These are phyloP conservation scores for Solanum hybrid DNA, from an alignment of 305 asterid species.

Conservation along the genomic window DNA sequence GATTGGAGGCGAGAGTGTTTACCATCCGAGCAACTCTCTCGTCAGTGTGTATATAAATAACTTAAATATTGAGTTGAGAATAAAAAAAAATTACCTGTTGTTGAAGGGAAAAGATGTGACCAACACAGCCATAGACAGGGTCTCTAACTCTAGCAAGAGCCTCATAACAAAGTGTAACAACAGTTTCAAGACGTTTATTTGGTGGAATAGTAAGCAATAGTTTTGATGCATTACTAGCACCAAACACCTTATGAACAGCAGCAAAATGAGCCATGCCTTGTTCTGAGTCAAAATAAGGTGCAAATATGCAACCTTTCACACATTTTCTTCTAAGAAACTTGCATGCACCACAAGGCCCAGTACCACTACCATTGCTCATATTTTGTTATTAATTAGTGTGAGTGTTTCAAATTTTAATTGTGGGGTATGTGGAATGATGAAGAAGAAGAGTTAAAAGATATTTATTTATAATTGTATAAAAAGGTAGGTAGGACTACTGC, in stretches of 20 bases:
- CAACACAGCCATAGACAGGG: constrained; percentile 89
- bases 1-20: not conserved
- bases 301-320: constrained; percentile 60
- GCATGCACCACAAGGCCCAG: constrained; percentile 83
- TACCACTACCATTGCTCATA: constrained; percentile 10
- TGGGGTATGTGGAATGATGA: constrained; percentile 1
- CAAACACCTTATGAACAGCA: constrained; percentile 86
- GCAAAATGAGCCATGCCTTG: constrained; percentile 83
- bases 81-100: constrained; percentile 50
- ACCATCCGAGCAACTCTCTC: not conserved
- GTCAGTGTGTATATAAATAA: too few species aligned
- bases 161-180: constrained; percentile 72
- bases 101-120: constrained; percentile 63
- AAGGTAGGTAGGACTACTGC: constrained; percentile 1
- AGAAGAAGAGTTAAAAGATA: not conserved
- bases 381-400: not conserved
- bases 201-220: constrained; percentile 54
- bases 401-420: not conserved
- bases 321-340: constrained; percentile 90
- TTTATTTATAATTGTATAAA: not conserved
- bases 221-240: constrained; percentile 85
- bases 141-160: constrained; percentile 87
- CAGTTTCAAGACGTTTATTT: constrained; percentile 63
- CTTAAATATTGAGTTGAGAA: not conserved
- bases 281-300: constrained; percentile 74